These are phyloP conservation scores for Pichia exigua DNA, from an alignment of 805 yeast genomes.

Conservation along the genomic window DNA sequence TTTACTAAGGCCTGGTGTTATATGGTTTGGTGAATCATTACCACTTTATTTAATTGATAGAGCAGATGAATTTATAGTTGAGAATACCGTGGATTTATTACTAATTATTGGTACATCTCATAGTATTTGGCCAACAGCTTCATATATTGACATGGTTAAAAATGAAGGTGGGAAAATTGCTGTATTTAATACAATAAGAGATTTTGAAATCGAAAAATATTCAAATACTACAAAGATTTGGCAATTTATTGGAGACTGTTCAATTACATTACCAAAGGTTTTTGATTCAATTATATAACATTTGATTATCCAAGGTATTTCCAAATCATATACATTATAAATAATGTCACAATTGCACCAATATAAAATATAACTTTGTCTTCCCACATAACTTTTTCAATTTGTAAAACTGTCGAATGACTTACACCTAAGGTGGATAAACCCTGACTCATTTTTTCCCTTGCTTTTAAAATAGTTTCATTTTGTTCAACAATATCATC, in stretches of 20 bases:
- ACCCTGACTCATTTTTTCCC: slow-evolving; percentile 54
- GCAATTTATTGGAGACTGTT: slow-evolving; percentile 79
- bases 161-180: slow-evolving; percentile 77
- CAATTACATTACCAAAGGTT: slow-evolving; percentile 59
- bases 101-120: slow-evolving; percentile 84
- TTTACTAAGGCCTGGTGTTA: slow-evolving; percentile 78
- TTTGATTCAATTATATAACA: slow-evolving; percentile 37
- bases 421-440: slow-evolving; percentile 82
- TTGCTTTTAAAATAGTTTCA: slow-evolving; percentile 56
- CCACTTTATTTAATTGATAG: slow-evolving; percentile 54
- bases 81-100: slow-evolving; percentile 55
- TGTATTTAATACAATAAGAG: slow-evolving; percentile 67
- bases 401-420: slow-evolving; percentile 68
- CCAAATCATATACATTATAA: slow-evolving; percentile 59
- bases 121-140: slow-evolving; percentile 85
- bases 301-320: slow-evolving; percentile 47
- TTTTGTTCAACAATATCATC: slow-evolving; percentile 85
- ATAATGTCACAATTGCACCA: slow-evolving; percentile 54
- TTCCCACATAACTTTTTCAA: slow-evolving; percentile 74
- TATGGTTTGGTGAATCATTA: slow-evolving; percentile 91
- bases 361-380: slow-evolving; percentile 85
- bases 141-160: slow-evolving; percentile 72
- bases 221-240: slow-evolving; percentile 37
- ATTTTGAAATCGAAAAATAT: slow-evolving; percentile 34
- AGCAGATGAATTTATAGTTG: slow-evolving; percentile 64